These are phyloP conservation scores for Penicillium frequentans DNA, from an alignment of 2,329 filamentous ascomycete species.

Conservation along the genomic window DNA sequence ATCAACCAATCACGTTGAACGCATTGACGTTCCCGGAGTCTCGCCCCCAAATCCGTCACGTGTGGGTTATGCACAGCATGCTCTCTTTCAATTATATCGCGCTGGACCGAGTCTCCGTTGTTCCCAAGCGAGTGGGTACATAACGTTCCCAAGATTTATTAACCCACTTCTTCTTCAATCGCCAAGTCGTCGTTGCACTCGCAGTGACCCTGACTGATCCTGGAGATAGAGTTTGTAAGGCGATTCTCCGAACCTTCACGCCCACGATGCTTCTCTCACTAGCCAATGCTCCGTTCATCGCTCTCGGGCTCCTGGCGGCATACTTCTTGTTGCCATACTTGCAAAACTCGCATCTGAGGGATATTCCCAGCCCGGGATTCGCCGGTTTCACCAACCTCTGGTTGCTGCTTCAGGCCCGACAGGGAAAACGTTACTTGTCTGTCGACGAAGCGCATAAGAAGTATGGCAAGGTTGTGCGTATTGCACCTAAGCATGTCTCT, in stretches of 20 bases:
- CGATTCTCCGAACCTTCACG: background rate
- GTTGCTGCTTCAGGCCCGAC: constrained; percentile 67
- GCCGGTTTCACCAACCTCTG: constrained; percentile 75
- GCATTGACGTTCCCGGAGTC: background rate
- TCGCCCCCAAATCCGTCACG: background rate
- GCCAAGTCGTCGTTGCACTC: background rate
- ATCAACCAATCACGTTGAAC: background rate
- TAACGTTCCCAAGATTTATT: background rate
- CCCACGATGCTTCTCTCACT: background rate
- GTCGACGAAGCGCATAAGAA: constrained; percentile 75
- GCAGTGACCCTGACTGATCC: background rate
- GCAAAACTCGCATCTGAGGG: constrained; percentile 53
- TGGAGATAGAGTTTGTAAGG: background rate
- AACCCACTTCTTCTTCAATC: background rate
- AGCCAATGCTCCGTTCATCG: background rate
- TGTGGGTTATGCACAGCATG: background rate
- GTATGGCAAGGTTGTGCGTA: constrained; percentile 73
- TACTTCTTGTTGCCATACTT: constrained; percentile 61
- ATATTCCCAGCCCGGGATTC: constrained; percentile 52
- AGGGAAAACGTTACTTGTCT: constrained; percentile 62
- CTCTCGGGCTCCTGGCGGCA: constrained; percentile 23
- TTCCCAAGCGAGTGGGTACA: background rate
- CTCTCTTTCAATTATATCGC: background rate
- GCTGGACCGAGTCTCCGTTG: background rate
- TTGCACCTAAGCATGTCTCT: constrained; percentile 82